A percentile compares a stretch with the other conserved stretches of the same genome.
These are phyloP conservation scores for Populus hybrid DNA, from an alignment of 441 rosid genomes.

Conservation along the genomic window DNA sequence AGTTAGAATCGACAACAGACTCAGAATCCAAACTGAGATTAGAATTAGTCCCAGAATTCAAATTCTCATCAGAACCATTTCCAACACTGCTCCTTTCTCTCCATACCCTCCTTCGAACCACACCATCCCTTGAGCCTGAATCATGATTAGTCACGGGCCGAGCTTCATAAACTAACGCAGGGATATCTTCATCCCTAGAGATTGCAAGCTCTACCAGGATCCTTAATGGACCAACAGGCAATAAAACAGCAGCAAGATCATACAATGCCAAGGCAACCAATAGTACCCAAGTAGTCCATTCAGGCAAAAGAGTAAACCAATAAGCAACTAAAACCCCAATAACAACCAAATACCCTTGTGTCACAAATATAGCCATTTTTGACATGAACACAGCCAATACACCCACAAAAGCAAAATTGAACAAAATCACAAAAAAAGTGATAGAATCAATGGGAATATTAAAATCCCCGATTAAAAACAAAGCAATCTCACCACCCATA, in stretches of 20 bases:
- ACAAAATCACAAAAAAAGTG: conserved; percentile 55
- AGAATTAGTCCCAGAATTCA: conserved; percentile 7
- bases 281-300: conserved; percentile 91
- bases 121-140: conserved; percentile 25
- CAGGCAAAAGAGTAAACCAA: conserved; percentile 88
- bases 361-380: conserved; percentile 72
- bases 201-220: conserved; percentile 92
- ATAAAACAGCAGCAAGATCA: conserved; percentile 87
- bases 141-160: conserved; percentile 60
- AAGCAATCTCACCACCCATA: conserved; percentile 71
- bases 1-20: conserved; percentile 17
- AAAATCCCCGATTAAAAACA: conserved; percentile 48
- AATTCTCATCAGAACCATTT: conserved; percentile 21
- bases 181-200: conserved; percentile 93
- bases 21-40: conserved; percentile 13
- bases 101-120: conserved; percentile 66
- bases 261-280: conserved; percentile 78
- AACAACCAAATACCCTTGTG: conserved; percentile 73
- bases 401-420: conserved; percentile 77
- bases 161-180: conserved; percentile 87
- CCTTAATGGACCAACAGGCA: conserved; percentile 89
- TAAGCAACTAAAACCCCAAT: conserved; percentile 88
- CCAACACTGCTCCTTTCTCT: conserved; percentile 47
- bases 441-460: conserved; percentile 59
- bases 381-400: conserved; percentile 85